Conservation (phyloP, 768 basidiomycete genomes). For the Lentinus tigrinus region DNA sequence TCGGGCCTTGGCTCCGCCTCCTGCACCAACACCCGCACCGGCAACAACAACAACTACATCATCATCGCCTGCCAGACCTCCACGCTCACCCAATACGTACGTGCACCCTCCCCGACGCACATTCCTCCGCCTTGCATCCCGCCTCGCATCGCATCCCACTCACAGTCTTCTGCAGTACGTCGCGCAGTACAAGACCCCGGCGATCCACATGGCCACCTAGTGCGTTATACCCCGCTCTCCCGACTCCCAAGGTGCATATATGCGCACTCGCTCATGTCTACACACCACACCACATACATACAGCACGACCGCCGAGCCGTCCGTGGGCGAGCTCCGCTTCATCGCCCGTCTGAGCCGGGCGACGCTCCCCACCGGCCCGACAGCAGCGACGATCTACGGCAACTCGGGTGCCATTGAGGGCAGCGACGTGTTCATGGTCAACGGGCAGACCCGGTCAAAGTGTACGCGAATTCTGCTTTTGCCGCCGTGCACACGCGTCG, state of each 20-base stretch:
- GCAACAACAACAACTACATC: constrained; percentile 37
- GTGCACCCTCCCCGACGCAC: neutral
- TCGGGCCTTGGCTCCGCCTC: constrained; percentile 42
- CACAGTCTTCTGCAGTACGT: neutral
- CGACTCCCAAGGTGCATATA: neutral
- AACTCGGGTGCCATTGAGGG: constrained; percentile 44
- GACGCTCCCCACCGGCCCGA: constrained; percentile 39
- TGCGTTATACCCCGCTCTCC: neutral
- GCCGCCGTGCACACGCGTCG: constrained; percentile 28
- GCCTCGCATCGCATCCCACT: neutral
- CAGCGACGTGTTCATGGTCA: constrained; percentile 43
- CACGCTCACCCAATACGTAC: constrained; percentile 29
- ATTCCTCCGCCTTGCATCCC: neutral
- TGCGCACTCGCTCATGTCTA: neutral
- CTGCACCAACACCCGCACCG: constrained; percentile 36
- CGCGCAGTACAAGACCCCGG: neutral
- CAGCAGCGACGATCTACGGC: constrained; percentile 39
- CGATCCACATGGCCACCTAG: neutral
- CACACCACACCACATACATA: neutral
- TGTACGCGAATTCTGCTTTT: constrained; percentile 37
- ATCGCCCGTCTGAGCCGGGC: constrained; percentile 46
- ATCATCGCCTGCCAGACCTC: constrained; percentile 43
- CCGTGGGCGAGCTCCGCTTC: constrained; percentile 47
- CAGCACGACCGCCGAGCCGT: constrained; percentile 42
- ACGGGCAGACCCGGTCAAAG: constrained; percentile 48